A percentile compares a stretch with the other conserved stretches of the same genome.
These are phyloP conservation scores for Zygosaccharomyces sapae DNA, from an alignment of 1,139 yeast species.

Conservation along the genomic window DNA sequence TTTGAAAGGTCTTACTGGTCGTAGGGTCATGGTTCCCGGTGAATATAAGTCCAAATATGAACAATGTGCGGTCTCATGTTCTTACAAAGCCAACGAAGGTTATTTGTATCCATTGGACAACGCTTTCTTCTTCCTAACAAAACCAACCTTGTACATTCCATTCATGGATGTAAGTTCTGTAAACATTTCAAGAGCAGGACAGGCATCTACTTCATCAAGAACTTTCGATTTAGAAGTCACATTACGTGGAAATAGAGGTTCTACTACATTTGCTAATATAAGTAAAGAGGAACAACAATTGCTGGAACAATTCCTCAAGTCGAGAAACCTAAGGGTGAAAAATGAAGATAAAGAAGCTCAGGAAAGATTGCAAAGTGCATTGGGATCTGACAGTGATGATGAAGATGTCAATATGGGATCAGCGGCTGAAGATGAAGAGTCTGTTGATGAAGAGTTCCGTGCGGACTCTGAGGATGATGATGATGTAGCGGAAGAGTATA, in stretches of 20 bases:
- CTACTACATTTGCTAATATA: conserved; percentile 84
- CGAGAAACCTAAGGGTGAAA: conserved; percentile 74
- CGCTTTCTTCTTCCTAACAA: conserved; percentile 85
- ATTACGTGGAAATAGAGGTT: conserved; percentile 59
- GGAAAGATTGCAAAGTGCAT: conserved; percentile 69
- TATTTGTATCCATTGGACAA: conserved; percentile 86
- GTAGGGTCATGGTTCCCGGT: conserved; percentile 85
- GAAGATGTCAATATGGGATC: conserved; percentile 67
- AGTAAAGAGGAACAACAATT: conserved; percentile 84
- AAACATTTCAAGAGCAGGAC: conserved; percentile 85
- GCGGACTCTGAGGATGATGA: conserved; percentile 54
- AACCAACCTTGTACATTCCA: conserved; percentile 91
- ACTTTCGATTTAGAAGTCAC: conserved; percentile 88
- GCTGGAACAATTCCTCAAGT: conserved; percentile 69
- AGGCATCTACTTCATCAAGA: conserved; percentile 72
- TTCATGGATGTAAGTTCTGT: conserved; percentile 72
- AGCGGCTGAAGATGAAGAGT: conserved; percentile 67
- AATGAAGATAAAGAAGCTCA: conserved; percentile 89
- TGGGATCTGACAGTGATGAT: conserved; percentile 66
- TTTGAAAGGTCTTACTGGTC: conserved; percentile 83
- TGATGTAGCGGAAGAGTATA: conserved; percentile 86
- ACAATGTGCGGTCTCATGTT: conserved; percentile 86
- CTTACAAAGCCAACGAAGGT: conserved; percentile 94
- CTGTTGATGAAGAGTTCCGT: conserved; percentile 65
- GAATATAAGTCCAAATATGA: conserved; percentile 65